Evolutionary conservation across 2,329 filamentous ascomycete genomes (phyloP), one percentile per base, ranked within the genome.

Genomic region (Aspergillus aculeatinus): DNA sequence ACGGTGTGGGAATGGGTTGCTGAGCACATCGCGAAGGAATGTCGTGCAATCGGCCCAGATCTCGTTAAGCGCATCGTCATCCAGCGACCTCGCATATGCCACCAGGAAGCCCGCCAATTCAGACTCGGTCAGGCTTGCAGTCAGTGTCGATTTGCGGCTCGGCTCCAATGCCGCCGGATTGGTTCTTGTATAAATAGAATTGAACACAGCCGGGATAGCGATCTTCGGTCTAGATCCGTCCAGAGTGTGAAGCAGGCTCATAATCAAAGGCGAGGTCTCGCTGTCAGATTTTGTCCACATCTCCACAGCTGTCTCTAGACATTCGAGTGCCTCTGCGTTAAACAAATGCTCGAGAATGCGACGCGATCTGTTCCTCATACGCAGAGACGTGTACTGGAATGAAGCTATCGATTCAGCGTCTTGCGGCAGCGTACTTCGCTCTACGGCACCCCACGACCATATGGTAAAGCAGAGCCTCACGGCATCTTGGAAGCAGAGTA

Each of bases 31-130:
- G 64, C 88, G 89, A 61, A 98, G 76, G 74, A 99, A 99, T 0
- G 89, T 86, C 69, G 93, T 92, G 74, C 94, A 99, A 72, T 99
- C 94, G 47, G 88, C 84, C 95, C 95, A 99, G 52, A 99, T 96
- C 76, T 99, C 95, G 69, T 99, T 95, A 84, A 97, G 94, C 16
- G 95, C 90, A 79, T 99, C 95, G 69, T 99, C 95, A 70, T 99
- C 95, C 12, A 98, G 82, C 0, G 93, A 95, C 31, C 86, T 86
- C 0, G 92, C 89, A 74, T 99, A 99, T 63, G 95, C 90, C 7
- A 96, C 90, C 49, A 98, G 77, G 74, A 99, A 99, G 9, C 89
- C 85, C 9, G 94, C 91, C 11, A 99, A 81, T 69, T 97, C 93
- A 0, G 86, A 85, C 69, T 97, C 92, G 57, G 87, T 87, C 10